Conservation (phyloP, 176 grass and related monocot species). For the Hsuehochloa calcarea region DNA sequence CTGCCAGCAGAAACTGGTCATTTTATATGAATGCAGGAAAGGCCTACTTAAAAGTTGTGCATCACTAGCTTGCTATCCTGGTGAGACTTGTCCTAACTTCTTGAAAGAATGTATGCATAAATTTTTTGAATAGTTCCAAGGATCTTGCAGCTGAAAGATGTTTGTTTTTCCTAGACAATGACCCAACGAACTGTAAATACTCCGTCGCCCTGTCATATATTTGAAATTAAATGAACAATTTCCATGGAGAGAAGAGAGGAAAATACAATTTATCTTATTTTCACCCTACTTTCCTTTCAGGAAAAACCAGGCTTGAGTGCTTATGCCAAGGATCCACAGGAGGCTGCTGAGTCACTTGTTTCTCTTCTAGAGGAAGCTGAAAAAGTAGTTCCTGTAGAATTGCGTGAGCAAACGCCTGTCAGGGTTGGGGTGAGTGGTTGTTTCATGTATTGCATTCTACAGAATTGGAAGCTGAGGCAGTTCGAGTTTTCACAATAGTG, state of each 20-base stretch:
- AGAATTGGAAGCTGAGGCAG: background rate
- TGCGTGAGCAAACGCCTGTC: conserved; percentile 77
- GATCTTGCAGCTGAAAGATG: conserved; percentile 5
- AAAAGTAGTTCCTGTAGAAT: conserved; percentile 64
- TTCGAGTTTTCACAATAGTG: background rate
- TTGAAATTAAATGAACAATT: conserved; percentile 14
- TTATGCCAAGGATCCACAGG: conserved; percentile 69
- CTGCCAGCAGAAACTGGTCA: background rate
- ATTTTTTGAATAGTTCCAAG: conserved; percentile 8
- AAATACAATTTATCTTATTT: conserved; percentile 15
- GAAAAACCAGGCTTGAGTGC: conserved; percentile 77
- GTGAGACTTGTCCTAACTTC: background rate
- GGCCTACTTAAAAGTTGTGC: background rate
- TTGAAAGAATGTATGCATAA: conserved; percentile 11
- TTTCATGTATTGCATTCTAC: conserved; percentile 20
- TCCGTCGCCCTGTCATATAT: conserved; percentile 12
- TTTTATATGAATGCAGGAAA: background rate
- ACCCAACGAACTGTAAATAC: background rate
- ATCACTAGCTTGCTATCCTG: background rate
- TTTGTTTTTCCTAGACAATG: conserved; percentile 5
- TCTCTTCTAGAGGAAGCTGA: conserved; percentile 82
- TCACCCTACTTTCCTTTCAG: conserved; percentile 47
- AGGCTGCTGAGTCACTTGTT: conserved; percentile 88
- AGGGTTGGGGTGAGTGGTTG: conserved; percentile 80
- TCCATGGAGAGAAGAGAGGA: background rate